phyloP scores from a whole-genome alignment of 805 yeast species.

The Lipomyces chichibuensis region DNA sequence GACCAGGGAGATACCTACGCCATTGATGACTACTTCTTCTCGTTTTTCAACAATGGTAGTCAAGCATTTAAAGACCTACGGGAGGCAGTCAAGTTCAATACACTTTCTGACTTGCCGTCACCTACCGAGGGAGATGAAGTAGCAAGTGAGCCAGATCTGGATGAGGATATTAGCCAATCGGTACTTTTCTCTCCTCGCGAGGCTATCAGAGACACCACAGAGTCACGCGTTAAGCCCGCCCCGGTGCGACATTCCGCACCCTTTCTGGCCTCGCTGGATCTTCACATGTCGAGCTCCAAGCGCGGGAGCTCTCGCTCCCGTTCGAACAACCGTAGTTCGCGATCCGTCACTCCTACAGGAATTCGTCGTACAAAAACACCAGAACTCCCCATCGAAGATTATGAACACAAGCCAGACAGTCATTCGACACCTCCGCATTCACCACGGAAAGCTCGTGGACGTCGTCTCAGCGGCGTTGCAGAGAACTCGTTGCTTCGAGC shows the following conservation, averaged over 20 bases:
- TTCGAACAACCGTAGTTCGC: not conserved
- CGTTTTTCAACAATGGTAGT: constrained; percentile 62
- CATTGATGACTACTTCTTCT: constrained; percentile 69
- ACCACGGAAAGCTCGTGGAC: constrained; percentile 5
- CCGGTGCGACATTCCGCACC: constrained; percentile 11
- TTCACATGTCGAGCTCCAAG: not conserved
- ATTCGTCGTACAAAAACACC: not conserved
- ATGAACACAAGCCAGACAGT: too few relatives aligned
- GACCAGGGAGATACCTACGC: constrained; percentile 54
- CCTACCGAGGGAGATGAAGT: constrained; percentile 7
- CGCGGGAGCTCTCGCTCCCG: not conserved
- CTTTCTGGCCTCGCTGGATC: constrained; percentile 15
- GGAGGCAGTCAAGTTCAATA: constrained; percentile 4
- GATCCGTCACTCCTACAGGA: constrained; percentile 1
- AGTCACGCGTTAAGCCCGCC: not conserved
- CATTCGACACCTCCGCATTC: not conserved
- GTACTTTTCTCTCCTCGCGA: constrained; percentile 4
- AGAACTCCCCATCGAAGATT: not conserved
- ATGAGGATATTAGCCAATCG: constrained; percentile 15
- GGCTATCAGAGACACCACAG: constrained; percentile 23
- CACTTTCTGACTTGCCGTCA: not conserved
- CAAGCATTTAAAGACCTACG: constrained; percentile 41
- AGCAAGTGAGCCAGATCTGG: constrained; percentile 6
- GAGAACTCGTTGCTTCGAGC: constrained; percentile 2
- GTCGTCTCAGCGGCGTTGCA: not conserved